A percentile compares a stretch with the other conserved stretches of the same genome.
phyloP scores from a whole-genome alignment of 345 rosid genomes.

The Arabis alpina region DNA sequence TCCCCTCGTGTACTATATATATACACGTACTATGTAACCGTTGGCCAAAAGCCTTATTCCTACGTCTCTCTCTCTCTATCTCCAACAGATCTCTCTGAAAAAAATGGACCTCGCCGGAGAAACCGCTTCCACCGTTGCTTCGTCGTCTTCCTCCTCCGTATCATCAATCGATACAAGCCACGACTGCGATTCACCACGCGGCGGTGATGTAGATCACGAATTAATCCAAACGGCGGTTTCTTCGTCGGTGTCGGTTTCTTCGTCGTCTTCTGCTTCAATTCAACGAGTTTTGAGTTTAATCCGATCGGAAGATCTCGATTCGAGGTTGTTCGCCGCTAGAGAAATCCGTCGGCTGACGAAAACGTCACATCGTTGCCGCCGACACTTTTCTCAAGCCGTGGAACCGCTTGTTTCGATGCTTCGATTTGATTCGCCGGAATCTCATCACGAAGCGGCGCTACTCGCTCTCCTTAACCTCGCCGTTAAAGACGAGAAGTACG shows the following conservation, averaged over 20 bases:
- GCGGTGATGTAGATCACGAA: conserved; percentile 49
- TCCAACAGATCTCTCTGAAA: conserved; percentile 30
- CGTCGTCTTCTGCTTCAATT: conserved; percentile 54
- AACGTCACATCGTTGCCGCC: conserved; percentile 84
- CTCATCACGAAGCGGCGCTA: conserved; percentile 70
- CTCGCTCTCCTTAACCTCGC: conserved; percentile 97
- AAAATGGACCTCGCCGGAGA: conserved; percentile 42
- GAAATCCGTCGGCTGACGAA: conserved; percentile 94
- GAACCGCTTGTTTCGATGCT: conserved; percentile 85
- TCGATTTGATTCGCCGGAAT: conserved; percentile 50
- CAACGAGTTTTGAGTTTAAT: conserved; percentile 58
- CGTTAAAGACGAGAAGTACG: conserved; percentile 93
- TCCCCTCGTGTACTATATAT: conserved; percentile 28
- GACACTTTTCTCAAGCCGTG: conserved; percentile 73
- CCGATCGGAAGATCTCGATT: conserved; percentile 55
- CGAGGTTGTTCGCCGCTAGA: conserved; percentile 74
- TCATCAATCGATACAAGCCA: conserved; percentile 50
- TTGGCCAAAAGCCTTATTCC: conserved; percentile 61
- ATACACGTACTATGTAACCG: conserved; percentile 47
- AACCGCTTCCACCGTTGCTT: conserved; percentile 29
- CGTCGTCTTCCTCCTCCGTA: conserved; percentile 46
- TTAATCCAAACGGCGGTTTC: conserved; percentile 45
- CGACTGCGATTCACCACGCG: conserved; percentile 61
- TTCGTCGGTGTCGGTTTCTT: conserved; percentile 26
- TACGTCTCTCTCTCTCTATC: conserved; percentile 33